Evolutionary conservation across 768 basidiomycete species (phyloP).

Genomic region (Rhizopogon salebrosus): DNA sequence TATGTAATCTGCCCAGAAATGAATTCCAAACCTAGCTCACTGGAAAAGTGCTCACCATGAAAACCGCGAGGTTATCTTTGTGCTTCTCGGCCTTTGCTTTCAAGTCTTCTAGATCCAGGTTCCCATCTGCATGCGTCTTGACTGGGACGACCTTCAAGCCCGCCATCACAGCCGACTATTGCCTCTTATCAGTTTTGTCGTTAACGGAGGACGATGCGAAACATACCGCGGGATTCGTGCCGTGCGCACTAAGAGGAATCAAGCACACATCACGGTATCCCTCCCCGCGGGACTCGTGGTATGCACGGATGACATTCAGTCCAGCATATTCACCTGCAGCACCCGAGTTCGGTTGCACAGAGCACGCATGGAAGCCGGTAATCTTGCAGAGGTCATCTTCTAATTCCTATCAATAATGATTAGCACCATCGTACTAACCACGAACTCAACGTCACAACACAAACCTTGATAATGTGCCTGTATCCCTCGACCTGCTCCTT

Average conservation of each 20-base stretch:
- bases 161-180: constrained; percentile 91
- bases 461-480: constrained; percentile 68
- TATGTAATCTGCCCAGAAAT: constrained; percentile 71
- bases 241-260: constrained; percentile 94
- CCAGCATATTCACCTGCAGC: constrained; percentile 98
- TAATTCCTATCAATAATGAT: constrained; percentile 59
- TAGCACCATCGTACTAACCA: constrained; percentile 1
- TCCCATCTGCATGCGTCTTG: constrained; percentile 83
- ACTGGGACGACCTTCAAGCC: constrained; percentile 96
- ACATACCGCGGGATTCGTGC: constrained; percentile 94
- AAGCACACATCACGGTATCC: constrained; percentile 84
- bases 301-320: constrained; percentile 90
- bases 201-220: background rate
- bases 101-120: constrained; percentile 84
- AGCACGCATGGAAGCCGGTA: constrained; percentile 94
- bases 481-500: constrained; percentile 88
- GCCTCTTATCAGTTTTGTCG: constrained; percentile 11
- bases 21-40: constrained; percentile 8
- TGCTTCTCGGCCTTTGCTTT: constrained; percentile 83
- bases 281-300: constrained; percentile 86
- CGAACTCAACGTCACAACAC: constrained; percentile 7
- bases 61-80: constrained; percentile 88
- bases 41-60: constrained; percentile 63
- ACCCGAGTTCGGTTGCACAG: constrained; percentile 98
- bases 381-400: constrained; percentile 88